Evolutionary conservation across 164 flowering plant species (phyloP).

Genomic region (Dillenia suffruticosa): DNA sequence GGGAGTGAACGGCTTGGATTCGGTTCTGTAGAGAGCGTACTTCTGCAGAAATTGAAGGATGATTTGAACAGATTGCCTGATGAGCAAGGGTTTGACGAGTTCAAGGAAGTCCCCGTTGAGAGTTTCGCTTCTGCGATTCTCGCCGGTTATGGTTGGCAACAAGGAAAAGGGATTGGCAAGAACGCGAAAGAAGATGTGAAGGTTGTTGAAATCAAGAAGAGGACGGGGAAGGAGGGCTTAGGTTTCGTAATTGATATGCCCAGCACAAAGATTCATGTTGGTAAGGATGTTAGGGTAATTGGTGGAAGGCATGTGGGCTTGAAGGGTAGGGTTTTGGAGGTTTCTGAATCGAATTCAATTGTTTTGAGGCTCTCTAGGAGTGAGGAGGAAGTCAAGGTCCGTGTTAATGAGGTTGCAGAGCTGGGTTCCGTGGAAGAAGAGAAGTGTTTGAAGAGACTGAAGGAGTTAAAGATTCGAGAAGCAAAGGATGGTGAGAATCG

Average conservation of each 20-base stretch:
- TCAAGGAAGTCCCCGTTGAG: conserved; percentile 67
- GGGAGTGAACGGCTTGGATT: neutral
- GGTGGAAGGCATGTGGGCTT: conserved; percentile 37
- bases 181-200: conserved; percentile 62
- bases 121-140: conserved; percentile 67
- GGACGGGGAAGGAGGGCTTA: conserved; percentile 42
- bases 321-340: conserved; percentile 44
- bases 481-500: conserved; percentile 11
- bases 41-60: conserved; percentile 44
- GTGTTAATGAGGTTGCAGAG: conserved; percentile 39
- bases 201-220: conserved; percentile 30
- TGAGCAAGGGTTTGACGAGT: conserved; percentile 49
- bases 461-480: conserved; percentile 25
- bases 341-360: conserved; percentile 14
- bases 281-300: conserved; percentile 26
- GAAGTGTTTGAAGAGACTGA: conserved; percentile 42
- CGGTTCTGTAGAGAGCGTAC: conserved; percentile 20
- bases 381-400: conserved; percentile 37
- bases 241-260: conserved; percentile 31
- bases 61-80: conserved; percentile 64
- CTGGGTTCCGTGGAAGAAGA: conserved; percentile 67
- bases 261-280: conserved; percentile 9
- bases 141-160: conserved; percentile 72
- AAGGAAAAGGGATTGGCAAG: conserved; percentile 70
- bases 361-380: conserved; percentile 39